Percentiles rank a stretch among this genome's conserved stretches.
phyloP scores from a whole-genome alignment of 352 stramenopile species.

The Pythium sukuiense region DNA sequence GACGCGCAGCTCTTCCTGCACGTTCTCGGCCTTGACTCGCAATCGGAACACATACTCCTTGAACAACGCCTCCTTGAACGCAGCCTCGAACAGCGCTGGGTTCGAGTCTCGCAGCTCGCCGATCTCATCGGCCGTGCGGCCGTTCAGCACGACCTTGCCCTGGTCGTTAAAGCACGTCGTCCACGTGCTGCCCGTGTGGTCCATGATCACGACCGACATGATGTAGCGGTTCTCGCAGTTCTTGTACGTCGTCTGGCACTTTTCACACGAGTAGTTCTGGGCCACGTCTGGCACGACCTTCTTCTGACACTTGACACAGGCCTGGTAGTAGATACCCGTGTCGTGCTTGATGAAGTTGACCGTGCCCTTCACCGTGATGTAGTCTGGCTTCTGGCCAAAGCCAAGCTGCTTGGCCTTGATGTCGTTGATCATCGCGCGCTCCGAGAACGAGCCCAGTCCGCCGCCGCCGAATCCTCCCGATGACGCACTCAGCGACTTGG shows the following conservation, averaged over 20 bases:
- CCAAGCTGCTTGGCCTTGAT: constrained; percentile 96
- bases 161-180: constrained; percentile 98
- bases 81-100: constrained; percentile 88
- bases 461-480: constrained; percentile 77
- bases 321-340: constrained; percentile 84
- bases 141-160: constrained; percentile 91
- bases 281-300: constrained; percentile 93
- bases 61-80: constrained; percentile 94
- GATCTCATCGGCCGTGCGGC: constrained; percentile 92
- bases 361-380: constrained; percentile 94
- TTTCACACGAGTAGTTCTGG: constrained; percentile 95
- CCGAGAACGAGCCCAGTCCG: constrained; percentile 75
- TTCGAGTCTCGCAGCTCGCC: constrained; percentile 82
- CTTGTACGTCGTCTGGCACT: constrained; percentile 93
- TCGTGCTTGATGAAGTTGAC: constrained; percentile 98
- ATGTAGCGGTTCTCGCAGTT: constrained; percentile 96
- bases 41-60: constrained; percentile 86
- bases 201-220: constrained; percentile 91
- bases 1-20: constrained; percentile 94
- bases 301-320: constrained; percentile 89
- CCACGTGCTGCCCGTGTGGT: constrained; percentile 94
- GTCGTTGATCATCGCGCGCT: constrained; percentile 88
- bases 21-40: constrained; percentile 95
- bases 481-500: constrained; percentile 76
- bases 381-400: constrained; percentile 96